A percentile compares a stretch with the other conserved stretches of the same genome.
These are phyloP conservation scores for Dictyostelium capitatum DNA, from an alignment of 78 protist genomes.

Conservation along the genomic window DNA sequence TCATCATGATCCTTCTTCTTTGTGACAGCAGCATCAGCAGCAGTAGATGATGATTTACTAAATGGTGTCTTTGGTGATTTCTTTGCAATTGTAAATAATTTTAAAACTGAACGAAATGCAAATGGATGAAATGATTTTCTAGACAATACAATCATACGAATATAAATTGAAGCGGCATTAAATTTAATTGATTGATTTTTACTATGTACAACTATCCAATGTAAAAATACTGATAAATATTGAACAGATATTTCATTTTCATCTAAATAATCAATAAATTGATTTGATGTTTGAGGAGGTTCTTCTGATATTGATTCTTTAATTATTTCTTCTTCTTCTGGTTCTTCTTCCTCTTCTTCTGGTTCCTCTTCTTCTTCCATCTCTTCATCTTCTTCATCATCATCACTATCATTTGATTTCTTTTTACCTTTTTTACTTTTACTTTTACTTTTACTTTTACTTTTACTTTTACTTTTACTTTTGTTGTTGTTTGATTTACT, in stretches of 20 bases:
- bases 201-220: conserved; percentile 17
- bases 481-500: not conserved
- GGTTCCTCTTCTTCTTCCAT: not conserved
- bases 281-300: not conserved
- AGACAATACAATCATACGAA: conserved; percentile 13
- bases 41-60: not conserved
- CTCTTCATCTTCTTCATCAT: not conserved
- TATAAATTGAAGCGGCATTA: conserved; percentile 60
- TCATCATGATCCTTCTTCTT: not conserved
- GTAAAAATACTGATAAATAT: conserved; percentile 15
- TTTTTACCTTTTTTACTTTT: conserved; percentile 6
- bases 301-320: not conserved
- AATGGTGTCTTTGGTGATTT: conserved; percentile 6
- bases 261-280: conserved; percentile 29
- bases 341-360: not conserved
- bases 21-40: not conserved
- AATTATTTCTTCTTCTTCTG: not conserved
- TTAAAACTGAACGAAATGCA: conserved; percentile 32
- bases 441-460: not conserved
- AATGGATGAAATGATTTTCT: conserved; percentile 49
- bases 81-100: not conserved
- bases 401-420: conserved; percentile 17
- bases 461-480: not conserved
- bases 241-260: conserved; percentile 5
- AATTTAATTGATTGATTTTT: not conserved